Evolutionary conservation across 2,329 filamentous ascomycete species (phyloP).

Genomic region (Leptographium galeiforme): DNA sequence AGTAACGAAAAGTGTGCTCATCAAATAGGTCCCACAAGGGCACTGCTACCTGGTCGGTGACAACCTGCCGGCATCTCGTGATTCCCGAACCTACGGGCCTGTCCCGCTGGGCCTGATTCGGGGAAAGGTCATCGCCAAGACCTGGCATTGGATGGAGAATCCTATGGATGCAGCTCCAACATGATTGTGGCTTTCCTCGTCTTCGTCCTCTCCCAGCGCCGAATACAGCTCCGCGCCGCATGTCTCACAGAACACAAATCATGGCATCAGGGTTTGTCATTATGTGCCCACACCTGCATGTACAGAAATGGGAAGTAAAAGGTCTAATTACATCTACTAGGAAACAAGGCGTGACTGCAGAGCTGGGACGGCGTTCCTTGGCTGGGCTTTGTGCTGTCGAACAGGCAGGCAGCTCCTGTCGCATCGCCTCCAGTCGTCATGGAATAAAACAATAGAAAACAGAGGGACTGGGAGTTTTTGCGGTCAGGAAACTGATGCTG

Average conservation of each 20-base stretch:
- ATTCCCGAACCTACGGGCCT: slow-evolving; percentile 78
- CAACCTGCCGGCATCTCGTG: slow-evolving; percentile 69
- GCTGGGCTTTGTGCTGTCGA: not conserved
- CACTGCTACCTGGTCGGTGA: slow-evolving; percentile 90
- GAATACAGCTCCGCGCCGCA: not conserved
- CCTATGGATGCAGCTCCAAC: slow-evolving; percentile 12
- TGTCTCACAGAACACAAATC: not conserved
- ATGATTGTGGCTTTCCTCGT: not conserved
- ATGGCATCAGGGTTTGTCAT: not conserved
- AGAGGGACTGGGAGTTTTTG: not conserved
- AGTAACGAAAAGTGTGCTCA: too few relatives aligned
- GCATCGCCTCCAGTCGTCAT: slow-evolving; percentile 1
- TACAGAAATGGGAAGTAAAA: not conserved
- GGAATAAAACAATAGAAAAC: slow-evolving; percentile 15
- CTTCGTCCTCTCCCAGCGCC: not conserved
- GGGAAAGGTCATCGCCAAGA: slow-evolving; percentile 62
- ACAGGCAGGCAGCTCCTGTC: not conserved
- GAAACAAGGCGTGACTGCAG: not conserved
- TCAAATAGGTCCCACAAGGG: slow-evolving; percentile 62
- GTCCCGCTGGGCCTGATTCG: slow-evolving; percentile 72
- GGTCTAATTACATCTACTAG: slow-evolving; percentile 17
- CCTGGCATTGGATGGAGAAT: slow-evolving; percentile 35
- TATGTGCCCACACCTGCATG: not conserved
- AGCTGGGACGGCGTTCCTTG: slow-evolving; percentile 1
- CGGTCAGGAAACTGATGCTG: not conserved